Evolutionary conservation across 2,329 filamentous ascomycete genomes (phyloP), one percentile per base, ranked within the genome.

Genomic region (Aspergillus novofumigatus): DNA sequence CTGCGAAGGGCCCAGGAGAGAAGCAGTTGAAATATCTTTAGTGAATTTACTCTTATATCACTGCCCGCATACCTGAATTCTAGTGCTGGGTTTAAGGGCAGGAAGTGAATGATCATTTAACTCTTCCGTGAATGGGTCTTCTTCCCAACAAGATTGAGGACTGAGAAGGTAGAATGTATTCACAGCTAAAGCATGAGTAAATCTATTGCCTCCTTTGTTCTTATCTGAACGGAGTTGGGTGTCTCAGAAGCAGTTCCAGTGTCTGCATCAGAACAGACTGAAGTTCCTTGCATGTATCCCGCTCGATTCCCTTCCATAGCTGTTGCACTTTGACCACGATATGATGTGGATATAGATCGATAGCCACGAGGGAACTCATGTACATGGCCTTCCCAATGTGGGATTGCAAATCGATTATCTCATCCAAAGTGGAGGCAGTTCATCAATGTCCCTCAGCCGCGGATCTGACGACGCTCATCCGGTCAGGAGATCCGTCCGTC

Each of bases 311-410:
- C 44, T 67, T 69, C 47, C 62, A 60, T 35, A 72, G 55, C 3
- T 70, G 59, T 49, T 65, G 67, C n/a, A 69, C 62, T 5, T 54
- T 66, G 3, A 67, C 68, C 49, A 72, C 65, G 8, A 72, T 57
- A 44, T 70, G 65, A 50, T 71, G 67, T 14, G 67, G 69, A 54
- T 70, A 70, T 11, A 68, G 69, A 41, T 72, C 67, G 41, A 72
- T 64, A 11, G 66, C 64, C 49, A 71, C 54, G n/a, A n/a, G n/a
- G n/a, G n/a, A n/a, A n/a, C n/a, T n/a, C n/a, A n/a, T n/a, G n/a
- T n/a, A n/a, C n/a, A n/a, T n/a, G n/a, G n/a, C n/a, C n/a, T n/a
- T n/a, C n/a, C n/a, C n/a, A n/a, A n/a, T n/a, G n/a, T n/a, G n/a
- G n/a, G n/a, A n/a, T n/a, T n/a, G n/a, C n/a, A n/a, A n/a, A n/a